Evolutionary conservation across 257 asterid genomes (phyloP).

Genomic region (Solanum virginianum): DNA sequence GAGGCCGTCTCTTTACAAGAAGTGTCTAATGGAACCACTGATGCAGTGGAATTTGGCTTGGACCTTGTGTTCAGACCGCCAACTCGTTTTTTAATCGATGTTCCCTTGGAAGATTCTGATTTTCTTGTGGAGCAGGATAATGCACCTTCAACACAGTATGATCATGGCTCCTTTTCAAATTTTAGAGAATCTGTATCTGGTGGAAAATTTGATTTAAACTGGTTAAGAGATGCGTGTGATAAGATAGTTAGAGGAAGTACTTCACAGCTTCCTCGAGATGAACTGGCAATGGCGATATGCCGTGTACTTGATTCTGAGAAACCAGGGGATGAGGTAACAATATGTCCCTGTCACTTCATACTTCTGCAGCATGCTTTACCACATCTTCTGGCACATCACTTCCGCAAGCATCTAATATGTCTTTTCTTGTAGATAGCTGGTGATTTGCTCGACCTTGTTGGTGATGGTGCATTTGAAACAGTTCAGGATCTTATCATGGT

Average conservation of each 20-base stretch:
- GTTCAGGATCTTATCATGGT: constrained; percentile 92
- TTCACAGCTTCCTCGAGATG: constrained; percentile 88
- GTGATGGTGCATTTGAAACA: constrained; percentile 84
- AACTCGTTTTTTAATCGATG: constrained; percentile 66
- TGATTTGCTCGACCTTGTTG: constrained; percentile 91
- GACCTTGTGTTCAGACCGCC: constrained; percentile 71
- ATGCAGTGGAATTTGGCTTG: constrained; percentile 74
- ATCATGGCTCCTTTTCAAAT: constrained; percentile 20
- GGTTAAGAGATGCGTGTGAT: constrained; percentile 83
- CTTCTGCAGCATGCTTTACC: constrained; percentile 2
- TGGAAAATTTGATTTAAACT: constrained; percentile 57
- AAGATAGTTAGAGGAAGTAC: constrained; percentile 55
- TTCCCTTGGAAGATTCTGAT: constrained; percentile 40
- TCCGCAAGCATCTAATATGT: constrained; percentile 2
- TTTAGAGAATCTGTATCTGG: constrained; percentile 18
- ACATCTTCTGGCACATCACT: not conserved
- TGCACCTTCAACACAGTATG: constrained; percentile 31
- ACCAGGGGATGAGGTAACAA: constrained; percentile 89
- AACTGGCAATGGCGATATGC: constrained; percentile 93
- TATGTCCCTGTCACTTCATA: not conserved
- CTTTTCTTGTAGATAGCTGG: constrained; percentile 65
- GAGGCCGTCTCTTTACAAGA: constrained; percentile 21
- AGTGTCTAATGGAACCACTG: constrained; percentile 23
- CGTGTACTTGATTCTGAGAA: constrained; percentile 87
- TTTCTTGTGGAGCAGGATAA: constrained; percentile 29